Conservation (phyloP, 306 rosid species). For the Malus sieversii region DNA sequence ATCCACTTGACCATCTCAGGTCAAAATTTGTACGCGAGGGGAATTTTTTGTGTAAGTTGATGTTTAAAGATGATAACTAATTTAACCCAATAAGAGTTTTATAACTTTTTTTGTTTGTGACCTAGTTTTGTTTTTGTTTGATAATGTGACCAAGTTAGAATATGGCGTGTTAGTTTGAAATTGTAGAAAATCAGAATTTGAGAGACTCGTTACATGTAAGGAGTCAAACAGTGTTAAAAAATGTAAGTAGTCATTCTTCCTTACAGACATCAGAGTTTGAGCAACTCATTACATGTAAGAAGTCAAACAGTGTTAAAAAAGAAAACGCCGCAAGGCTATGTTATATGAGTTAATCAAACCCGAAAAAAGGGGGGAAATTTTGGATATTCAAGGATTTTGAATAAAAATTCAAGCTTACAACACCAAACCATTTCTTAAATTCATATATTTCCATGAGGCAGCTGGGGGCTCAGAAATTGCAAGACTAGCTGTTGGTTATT, state of each 20-base stretch:
- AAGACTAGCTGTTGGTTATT: no score
- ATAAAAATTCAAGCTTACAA: no score
- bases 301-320: not conserved
- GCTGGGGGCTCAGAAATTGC: no score
- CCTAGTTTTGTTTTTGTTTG: not conserved
- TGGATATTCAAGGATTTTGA: not conserved
- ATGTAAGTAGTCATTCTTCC: no score
- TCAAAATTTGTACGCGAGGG: not conserved
- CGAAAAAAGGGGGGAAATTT: not conserved
- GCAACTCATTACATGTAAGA: not conserved
- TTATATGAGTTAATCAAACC: not conserved
- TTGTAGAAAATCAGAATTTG: not conserved
- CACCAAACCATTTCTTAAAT: no score
- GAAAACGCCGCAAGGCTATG: not conserved
- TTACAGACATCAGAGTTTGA: no score
- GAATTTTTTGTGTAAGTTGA: not conserved
- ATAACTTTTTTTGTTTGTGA: not conserved
- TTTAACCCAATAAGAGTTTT: not conserved
- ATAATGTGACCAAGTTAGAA: no score
- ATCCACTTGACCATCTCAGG: not conserved
- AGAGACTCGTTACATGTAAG: not conserved
- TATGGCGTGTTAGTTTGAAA: not conserved
- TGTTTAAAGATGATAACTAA: not conserved
- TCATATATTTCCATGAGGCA: no score
- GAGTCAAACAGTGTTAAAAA: no score